Evolutionary conservation across 2,329 filamentous ascomycete genomes (phyloP).

Genomic region (Ceratocystis papillata): DNA sequence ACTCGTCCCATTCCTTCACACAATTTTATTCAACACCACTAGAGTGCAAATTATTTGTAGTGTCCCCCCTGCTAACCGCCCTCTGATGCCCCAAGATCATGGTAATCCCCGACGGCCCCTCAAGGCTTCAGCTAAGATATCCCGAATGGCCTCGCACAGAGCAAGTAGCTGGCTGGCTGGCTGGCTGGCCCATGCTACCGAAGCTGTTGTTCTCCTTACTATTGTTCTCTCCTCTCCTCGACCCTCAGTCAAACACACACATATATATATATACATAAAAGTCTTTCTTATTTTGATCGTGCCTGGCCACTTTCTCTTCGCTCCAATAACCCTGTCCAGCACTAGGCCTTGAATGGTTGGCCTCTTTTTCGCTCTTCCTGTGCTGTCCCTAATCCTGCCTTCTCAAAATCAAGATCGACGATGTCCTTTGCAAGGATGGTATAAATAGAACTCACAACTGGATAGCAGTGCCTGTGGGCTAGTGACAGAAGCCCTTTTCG

Average conservation of each 20-base stretch:
- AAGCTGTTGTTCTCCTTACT: neutral
- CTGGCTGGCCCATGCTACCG: neutral
- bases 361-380: neutral
- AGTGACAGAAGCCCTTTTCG: neutral
- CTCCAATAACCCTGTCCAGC: neutral
- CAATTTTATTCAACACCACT: too few relatives aligned
- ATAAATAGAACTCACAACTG: constrained; percentile 7
- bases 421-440: neutral
- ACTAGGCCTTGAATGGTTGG: neutral
- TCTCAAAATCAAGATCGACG: constrained; percentile 11
- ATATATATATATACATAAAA: neutral
- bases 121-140: constrained; percentile 12
- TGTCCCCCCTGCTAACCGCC: neutral
- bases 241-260: neutral
- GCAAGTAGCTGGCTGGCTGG: neutral
- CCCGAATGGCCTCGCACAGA: neutral
- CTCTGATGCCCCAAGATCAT: constrained; percentile 19
- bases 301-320: neutral
- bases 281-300: neutral
- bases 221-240: neutral
- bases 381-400: neutral
- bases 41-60: neutral
- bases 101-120: constrained; percentile 18
- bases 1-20: too few relatives aligned
- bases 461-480: too few relatives aligned